A percentile compares a stretch with the other conserved stretches of the same genome.
These are phyloP conservation scores for Leccinum obscurum DNA, from an alignment of 768 basidiomycete species.

Conservation along the genomic window DNA sequence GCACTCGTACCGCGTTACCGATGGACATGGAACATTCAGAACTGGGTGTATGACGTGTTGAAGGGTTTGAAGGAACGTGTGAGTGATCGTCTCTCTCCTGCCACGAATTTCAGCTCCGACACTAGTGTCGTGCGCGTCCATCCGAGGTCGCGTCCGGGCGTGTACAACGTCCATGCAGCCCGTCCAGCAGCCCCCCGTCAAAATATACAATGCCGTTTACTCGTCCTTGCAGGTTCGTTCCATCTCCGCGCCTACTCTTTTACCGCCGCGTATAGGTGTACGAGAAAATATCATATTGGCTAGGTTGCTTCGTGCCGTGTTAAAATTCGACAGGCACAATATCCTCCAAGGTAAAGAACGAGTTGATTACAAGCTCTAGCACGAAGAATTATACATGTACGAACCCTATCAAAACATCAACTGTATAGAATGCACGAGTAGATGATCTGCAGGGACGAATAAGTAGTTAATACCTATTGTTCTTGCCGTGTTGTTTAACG, in stretches of 20 bases:
- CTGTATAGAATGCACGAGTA: constrained; percentile 50
- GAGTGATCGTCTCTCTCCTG: constrained; percentile 5
- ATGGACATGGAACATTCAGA: constrained; percentile 28
- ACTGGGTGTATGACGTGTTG: constrained; percentile 30
- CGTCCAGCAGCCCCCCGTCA: constrained; percentile 56
- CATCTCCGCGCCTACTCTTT: neutral
- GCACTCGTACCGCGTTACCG: constrained; percentile 18
- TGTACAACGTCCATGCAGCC: constrained; percentile 26
- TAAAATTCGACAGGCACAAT: neutral
- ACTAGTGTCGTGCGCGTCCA: constrained; percentile 23
- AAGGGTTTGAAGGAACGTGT: constrained; percentile 3
- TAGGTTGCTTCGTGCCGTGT: neutral
- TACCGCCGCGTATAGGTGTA: constrained; percentile 60
- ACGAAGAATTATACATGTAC: constrained; percentile 10
- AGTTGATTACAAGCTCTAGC: neutral
- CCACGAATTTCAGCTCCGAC: constrained; percentile 37
- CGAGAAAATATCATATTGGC: constrained; percentile 41
- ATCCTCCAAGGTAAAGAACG: neutral
- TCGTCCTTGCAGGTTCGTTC: constrained; percentile 75
- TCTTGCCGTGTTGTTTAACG: constrained; percentile 76
- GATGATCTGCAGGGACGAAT: constrained; percentile 57
- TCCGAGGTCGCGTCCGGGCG: constrained; percentile 15
- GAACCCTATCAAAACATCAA: constrained; percentile 33
- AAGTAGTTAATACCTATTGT: constrained; percentile 22
- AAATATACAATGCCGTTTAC: constrained; percentile 93